Conservation (phyloP, 345 rosid species). For the Arabidopsis thaliana region DNA sequence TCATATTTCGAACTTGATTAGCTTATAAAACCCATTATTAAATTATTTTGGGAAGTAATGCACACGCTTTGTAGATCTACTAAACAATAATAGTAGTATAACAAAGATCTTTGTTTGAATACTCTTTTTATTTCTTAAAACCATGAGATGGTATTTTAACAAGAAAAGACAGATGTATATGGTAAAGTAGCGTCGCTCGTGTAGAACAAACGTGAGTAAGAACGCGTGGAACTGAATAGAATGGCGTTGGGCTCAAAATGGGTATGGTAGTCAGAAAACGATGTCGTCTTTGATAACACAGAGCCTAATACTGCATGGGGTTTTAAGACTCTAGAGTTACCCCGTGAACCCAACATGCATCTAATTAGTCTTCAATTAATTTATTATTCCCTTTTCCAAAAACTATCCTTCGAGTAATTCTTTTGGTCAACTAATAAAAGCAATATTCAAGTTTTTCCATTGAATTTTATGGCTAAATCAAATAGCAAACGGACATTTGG, state of each 20-base stretch:
- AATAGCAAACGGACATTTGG: conserved; percentile 31
- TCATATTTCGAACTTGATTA: neutral
- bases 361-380: conserved; percentile 25
- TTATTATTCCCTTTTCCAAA: conserved; percentile 18
- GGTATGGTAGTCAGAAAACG: conserved; percentile 35
- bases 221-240: conserved; percentile 10
- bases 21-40: too few species aligned
- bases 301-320: conserved; percentile 30
- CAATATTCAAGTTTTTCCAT: conserved; percentile 16
- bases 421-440: conserved; percentile 30
- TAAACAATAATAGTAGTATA: neutral
- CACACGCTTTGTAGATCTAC: conserved; percentile 27
- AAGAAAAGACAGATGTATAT: conserved; percentile 17
- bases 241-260: conserved; percentile 38
- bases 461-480: conserved; percentile 11
- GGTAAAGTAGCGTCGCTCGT: neutral
- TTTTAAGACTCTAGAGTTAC: neutral
- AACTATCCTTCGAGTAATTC: neutral
- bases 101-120: conserved; percentile 25
- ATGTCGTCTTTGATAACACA: conserved; percentile 25
- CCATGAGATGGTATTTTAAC: conserved; percentile 1
- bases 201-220: neutral
- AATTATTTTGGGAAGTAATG: neutral
- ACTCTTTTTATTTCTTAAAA: conserved; percentile 18
- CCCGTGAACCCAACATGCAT: conserved; percentile 37